These are phyloP conservation scores for Pythium folliculosum DNA, from an alignment of 352 stramenopile genomes.

Conservation along the genomic window DNA sequence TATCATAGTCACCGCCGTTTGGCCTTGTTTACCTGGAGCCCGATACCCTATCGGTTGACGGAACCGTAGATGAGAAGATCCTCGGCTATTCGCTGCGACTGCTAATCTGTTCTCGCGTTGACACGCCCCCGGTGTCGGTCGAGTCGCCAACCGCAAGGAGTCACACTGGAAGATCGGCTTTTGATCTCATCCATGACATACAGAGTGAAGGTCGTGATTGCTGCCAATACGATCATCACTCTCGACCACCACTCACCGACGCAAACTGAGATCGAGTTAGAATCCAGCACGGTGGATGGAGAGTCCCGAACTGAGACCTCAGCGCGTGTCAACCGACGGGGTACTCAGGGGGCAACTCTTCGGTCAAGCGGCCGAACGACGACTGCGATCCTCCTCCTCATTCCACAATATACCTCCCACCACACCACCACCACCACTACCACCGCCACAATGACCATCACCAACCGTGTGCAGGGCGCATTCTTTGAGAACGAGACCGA, in stretches of 20 bases:
- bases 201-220: neutral
- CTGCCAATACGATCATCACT: neutral
- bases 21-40: no score
- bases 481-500: slow-evolving; percentile 14
- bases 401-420: neutral
- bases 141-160: no score
- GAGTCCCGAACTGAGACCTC: neutral
- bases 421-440: neutral
- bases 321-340: neutral
- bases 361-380: no score
- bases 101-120: no score
- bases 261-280: neutral
- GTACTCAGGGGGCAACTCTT: neutral
- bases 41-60: no score
- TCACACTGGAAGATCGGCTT: no score
- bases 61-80: no score
- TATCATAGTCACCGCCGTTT: no score
- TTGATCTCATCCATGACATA: neutral
- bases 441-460: slow-evolving; percentile 3
- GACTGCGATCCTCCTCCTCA: neutral
- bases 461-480: slow-evolving; percentile 10
- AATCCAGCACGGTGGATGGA: neutral
- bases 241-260: neutral
- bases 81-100: no score
- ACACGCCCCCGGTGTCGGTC: no score